Conservation (phyloP, 371 early-diverging fungal genomes). For the Mortierella sp. region DNA sequence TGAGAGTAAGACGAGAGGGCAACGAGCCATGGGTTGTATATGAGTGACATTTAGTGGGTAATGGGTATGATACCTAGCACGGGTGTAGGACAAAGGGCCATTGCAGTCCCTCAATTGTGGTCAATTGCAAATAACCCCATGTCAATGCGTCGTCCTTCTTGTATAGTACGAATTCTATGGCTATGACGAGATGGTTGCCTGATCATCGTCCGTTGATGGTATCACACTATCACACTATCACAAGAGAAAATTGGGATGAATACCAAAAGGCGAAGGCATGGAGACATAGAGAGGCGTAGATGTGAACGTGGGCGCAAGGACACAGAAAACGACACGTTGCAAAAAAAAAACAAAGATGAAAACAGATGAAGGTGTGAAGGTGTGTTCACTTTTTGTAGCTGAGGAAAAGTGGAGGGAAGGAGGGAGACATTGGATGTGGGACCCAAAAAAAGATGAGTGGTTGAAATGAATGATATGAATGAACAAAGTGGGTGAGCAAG, state of each 20-base stretch:
- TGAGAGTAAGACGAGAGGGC: too few species aligned
- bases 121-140: too few species aligned
- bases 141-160: too few species aligned
- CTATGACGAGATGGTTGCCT: too few species aligned
- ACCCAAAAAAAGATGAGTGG: background rate
- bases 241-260: background rate
- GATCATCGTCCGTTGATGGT: too few species aligned
- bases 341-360: background rate
- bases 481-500: background rate
- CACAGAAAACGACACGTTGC: constrained; percentile 7
- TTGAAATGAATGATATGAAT: background rate
- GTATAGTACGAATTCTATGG: too few species aligned
- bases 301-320: background rate
- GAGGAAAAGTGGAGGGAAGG: background rate
- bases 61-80: too few species aligned
- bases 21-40: too few species aligned
- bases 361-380: background rate
- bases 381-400: background rate
- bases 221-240: too few species aligned
- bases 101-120: too few species aligned
- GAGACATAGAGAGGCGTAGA: background rate
- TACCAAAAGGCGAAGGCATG: background rate
- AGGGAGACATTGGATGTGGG: background rate
- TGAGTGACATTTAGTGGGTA: too few species aligned
- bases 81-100: too few species aligned